Evolutionary conservation across 768 basidiomycete species (phyloP), one percentile per base, ranked within the genome.

Genomic region (Phylloporus sp.): DNA sequence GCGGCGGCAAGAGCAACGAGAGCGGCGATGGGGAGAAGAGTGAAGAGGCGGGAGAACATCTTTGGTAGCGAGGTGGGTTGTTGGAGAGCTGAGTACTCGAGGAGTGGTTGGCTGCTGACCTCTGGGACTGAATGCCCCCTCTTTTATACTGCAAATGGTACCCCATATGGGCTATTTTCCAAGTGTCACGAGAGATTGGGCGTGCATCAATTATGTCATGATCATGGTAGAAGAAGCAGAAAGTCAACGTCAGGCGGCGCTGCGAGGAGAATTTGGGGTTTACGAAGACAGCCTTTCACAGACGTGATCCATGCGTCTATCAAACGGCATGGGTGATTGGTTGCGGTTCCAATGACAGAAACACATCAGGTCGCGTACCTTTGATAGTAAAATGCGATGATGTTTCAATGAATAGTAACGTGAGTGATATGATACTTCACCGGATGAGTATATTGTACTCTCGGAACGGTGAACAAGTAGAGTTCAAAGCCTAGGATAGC

Each of bases 1-100:
- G 40, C 55, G 0, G 28, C 21, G 3, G 22, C 55, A 5, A 31
- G 21, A 10, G 37, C 42, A 11, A 3, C 46, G 15, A 58, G 46
- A 3, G 52, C 56, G 34, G 38, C 53, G 29, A 58, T 9, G 20
- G 49, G 24, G 20, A 54, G 22, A 13, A 58, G 24, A 22, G 33
- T 15, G 26, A 38, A 17, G 24, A 52, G 21, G 38, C 39, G 56
- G 18, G 28, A 13, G 23, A 18, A 52, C 56, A 57, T 58, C 3
- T 42, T 18, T 37, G 3, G 15, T 3, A 10, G 17, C 17, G 10
- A 28, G 31, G 34, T 9, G 8, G 23, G 17, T 34, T 15, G 26
- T 20, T n/a, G 7, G 20, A 31, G 21, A 9, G 14, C 24, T 15
- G 34, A 20, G 5, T 13, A 29, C 17, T 28, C 5, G n/a, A 27